Percentiles rank a stretch among this genome's conserved stretches.
Conservation (phyloP, 2,329 filamentous ascomycete species). For the Pseudohalonectria lignicola region DNA sequence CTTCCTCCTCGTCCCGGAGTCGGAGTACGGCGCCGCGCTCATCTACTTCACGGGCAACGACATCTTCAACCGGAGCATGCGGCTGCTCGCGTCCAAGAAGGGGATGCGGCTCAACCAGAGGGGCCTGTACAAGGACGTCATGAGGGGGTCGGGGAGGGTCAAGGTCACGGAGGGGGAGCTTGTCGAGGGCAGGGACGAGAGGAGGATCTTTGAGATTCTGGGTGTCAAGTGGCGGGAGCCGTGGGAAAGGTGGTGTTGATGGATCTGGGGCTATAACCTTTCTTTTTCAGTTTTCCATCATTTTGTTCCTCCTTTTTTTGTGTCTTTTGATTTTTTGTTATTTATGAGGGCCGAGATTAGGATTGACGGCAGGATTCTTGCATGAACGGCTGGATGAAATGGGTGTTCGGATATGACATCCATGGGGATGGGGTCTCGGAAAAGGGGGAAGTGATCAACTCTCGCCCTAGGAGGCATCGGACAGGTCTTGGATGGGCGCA, state of each 20-base stretch:
- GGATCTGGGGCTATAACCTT: not conserved
- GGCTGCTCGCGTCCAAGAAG: slow-evolving; percentile 64
- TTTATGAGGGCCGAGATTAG: not conserved
- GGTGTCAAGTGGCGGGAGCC: slow-evolving; percentile 79
- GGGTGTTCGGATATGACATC: too few species aligned
- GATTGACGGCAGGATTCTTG: not conserved
- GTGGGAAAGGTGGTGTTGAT: slow-evolving; percentile 62
- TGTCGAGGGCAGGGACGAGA: slow-evolving; percentile 66
- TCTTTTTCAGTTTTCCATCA: not conserved
- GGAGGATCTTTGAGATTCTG: slow-evolving; percentile 67
- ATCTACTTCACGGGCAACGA: slow-evolving; percentile 97
- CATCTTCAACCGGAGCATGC: slow-evolving; percentile 82
- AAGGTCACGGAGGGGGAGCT: slow-evolving; percentile 59
- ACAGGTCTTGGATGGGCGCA: not conserved
- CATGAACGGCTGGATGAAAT: too few species aligned
- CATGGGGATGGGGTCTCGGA: too few species aligned
- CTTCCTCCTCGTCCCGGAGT: slow-evolving; percentile 69
- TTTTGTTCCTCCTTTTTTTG: not conserved
- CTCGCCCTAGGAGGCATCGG: not conserved
- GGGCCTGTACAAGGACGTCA: slow-evolving; percentile 63
- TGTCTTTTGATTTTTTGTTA: not conserved
- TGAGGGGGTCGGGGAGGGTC: slow-evolving; percentile 43
- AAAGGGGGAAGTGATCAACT: too few species aligned
- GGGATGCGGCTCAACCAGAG: slow-evolving; percentile 77
- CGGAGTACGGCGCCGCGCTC: slow-evolving; percentile 71